Base-by-base conservation (phyloP, 164 flowering plant genomes). In the Dillenia suffruticosa region DNA sequence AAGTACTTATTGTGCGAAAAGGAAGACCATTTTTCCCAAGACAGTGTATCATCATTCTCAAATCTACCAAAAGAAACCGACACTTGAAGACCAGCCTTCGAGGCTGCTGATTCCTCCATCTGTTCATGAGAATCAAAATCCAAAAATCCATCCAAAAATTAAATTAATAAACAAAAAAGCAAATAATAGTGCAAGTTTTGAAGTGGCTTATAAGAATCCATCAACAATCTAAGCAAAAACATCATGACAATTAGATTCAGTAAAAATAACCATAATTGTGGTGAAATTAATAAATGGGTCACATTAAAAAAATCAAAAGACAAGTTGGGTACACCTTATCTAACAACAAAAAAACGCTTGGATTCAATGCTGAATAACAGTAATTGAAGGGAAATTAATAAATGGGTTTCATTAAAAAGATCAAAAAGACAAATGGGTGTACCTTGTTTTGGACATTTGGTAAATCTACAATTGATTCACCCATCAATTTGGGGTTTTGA, bases 21-120 rank as follows among this genome's bases (percentile, higher is more conserved):
- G n/a, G 98, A 67, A 32, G 98, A 92, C 88, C 90, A 92, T 75
- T 73, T 89, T 62, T 92, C 98, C 98, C 98, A 92, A 58, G 85
- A 87, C 57, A 92, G 76, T 48, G 85, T 72, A 67, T 84, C 89
- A 68, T 81, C 89, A 68, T 81, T 83, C 72, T 80, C 91, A 71
- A 85, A 92, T 70, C 86, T 84, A 63, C 96, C 95, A 65, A 89
- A 86, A 0, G 96, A 88, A 54, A 92, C 73, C 9, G 95, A 89
- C 62, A 70, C 85, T 67, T 84, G 77, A 22, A 82, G 68, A 59
- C 32, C 69, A 54, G 76, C 67, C 45, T 69, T 68, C 57, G 79
- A 40, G 9, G 73, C 46, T 44, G 64, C 66, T 13, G 68, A 61
- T 68, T 70, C 80, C 15, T 79, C 78, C 78, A 77, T 77, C 89